Evolutionary conservation across 352 stramenopile species (phyloP).

Genomic region (Pythium oligandrum): DNA sequence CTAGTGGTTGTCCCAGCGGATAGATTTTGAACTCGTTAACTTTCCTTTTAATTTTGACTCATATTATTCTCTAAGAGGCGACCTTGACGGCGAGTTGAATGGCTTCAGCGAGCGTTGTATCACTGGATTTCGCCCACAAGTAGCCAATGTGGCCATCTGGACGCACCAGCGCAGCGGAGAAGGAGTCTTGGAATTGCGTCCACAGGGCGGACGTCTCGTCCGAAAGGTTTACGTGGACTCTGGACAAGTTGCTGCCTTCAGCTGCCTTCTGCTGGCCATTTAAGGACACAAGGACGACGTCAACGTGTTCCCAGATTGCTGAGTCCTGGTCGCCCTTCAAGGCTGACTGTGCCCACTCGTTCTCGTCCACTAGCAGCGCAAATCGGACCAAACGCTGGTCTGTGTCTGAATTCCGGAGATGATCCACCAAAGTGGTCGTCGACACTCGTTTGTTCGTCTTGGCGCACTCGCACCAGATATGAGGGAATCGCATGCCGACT

Average conservation of each 20-base stretch:
- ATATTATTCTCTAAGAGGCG: no score
- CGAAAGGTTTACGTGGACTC: conserved; percentile 2
- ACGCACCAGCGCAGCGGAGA: conserved; percentile 54
- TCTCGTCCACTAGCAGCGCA: conserved; percentile 39
- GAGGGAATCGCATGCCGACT: conserved; percentile 59
- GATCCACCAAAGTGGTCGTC: conserved; percentile 33
- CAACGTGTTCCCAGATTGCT: conserved; percentile 9
- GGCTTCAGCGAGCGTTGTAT: no score
- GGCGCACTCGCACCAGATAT: conserved; percentile 45
- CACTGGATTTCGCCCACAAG: conserved; percentile 29
- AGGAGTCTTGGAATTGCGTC: conserved; percentile 28
- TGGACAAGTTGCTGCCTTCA: no score
- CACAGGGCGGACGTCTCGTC: conserved; percentile 23
- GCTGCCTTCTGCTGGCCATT: not conserved
- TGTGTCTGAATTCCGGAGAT: conserved; percentile 13
- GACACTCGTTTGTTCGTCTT: conserved; percentile 26
- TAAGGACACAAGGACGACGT: conserved; percentile 5
- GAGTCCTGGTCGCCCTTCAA: not conserved
- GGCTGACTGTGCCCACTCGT: conserved; percentile 9
- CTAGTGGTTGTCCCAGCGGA: no score
- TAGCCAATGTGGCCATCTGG: conserved; percentile 77
- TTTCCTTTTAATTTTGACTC: no score
- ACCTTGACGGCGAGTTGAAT: no score
- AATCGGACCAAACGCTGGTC: conserved; percentile 37
- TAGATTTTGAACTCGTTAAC: no score